Evolutionary conservation across 2,329 filamentous ascomycete genomes (phyloP), one percentile per base, ranked within the genome.

Genomic region (Pseudovirgaria hyperparasitica): DNA sequence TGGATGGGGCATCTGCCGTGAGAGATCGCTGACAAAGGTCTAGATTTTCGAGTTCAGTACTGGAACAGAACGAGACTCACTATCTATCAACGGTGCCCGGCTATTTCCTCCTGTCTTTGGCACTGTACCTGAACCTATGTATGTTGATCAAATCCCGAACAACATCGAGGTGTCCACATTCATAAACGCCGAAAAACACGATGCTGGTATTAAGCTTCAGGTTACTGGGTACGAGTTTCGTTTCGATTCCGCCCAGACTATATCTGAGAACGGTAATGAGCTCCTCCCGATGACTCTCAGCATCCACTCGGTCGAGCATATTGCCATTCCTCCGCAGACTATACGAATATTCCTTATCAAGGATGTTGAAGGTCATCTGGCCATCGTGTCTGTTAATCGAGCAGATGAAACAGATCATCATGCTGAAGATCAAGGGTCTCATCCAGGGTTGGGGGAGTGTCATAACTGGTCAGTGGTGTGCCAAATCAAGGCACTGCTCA

Each of bases 341-440:
- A 38, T 57, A 22, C 46, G 39, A 8, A 48, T 57, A 38, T 51
- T 52, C 32, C 34, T 54, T 2, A 40, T 55, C 17, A 55, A 56
- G 33, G 45, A 52, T 16, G 30, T 42, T 3, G 42, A 46, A 20
- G 54, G 52, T 9, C 43, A 43, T 16, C 41, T 56, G 10, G 50
- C 50, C 44, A 54, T 57, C 25, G 46, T 50, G 11, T 52, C 51
- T 0, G 49, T 55, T 23, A 12, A 15, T 27, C 11, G 16, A 20
- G 9, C 9, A 25, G 19, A 29, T n/a, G n/a, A n/a, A n/a, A n/a
- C n/a, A n/a, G 22, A 11, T 26, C 23, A 27, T 22, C 19, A 20
- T 27, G 26, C 26, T 14, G 26, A 20, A 4, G 12, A 11, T 9
- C 23, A 19, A 19, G 28, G 16, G 12, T 11, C 21, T 12, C 28